phyloP scores from a whole-genome alignment of 1,284 basidiomycete genomes.

The Cystobasidium pallidum region DNA sequence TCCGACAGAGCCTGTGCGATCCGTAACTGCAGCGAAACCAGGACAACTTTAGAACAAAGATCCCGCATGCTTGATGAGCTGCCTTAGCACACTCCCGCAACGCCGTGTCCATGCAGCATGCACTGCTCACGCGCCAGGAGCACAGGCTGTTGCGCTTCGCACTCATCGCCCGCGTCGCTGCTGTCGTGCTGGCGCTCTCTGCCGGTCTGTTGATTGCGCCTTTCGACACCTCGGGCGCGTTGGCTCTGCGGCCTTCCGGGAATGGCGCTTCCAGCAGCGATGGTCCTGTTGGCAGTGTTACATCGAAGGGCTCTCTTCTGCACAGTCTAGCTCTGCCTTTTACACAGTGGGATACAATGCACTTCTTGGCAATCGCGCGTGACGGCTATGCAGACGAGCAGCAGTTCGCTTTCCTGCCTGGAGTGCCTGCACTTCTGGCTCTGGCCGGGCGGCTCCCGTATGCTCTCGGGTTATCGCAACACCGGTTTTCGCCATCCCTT shows the following conservation, averaged over 20 bases:
- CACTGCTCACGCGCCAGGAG: not conserved
- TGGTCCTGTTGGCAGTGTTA: not conserved
- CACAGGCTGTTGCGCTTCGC: slow-evolving; percentile 6
- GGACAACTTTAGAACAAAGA: no score
- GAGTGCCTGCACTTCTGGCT: slow-evolving; percentile 65
- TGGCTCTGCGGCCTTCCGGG: not conserved
- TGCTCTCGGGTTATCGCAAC: slow-evolving; percentile 47
- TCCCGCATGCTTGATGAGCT: no score
- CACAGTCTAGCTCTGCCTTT: slow-evolving; percentile 32
- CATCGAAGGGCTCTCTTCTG: not conserved
- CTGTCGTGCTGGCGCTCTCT: slow-evolving; percentile 8
- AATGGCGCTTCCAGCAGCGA: not conserved
- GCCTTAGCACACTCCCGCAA: no score
- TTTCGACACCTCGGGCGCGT: slow-evolving; percentile 29
- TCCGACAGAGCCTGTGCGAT: no score
- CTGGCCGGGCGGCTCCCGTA: slow-evolving; percentile 54
- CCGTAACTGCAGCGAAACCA: no score
- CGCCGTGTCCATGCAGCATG: not conserved
- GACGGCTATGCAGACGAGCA: slow-evolving; percentile 74
- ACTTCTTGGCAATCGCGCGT: slow-evolving; percentile 71
- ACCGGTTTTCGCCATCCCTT: slow-evolving; percentile 53
- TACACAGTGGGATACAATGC: slow-evolving; percentile 86
- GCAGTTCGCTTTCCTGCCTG: slow-evolving; percentile 85
- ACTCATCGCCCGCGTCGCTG: not conserved
- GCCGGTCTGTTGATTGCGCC: slow-evolving; percentile 16